Conservation (phyloP, 305 asterid genomes). For the Plantago coronopus region DNA sequence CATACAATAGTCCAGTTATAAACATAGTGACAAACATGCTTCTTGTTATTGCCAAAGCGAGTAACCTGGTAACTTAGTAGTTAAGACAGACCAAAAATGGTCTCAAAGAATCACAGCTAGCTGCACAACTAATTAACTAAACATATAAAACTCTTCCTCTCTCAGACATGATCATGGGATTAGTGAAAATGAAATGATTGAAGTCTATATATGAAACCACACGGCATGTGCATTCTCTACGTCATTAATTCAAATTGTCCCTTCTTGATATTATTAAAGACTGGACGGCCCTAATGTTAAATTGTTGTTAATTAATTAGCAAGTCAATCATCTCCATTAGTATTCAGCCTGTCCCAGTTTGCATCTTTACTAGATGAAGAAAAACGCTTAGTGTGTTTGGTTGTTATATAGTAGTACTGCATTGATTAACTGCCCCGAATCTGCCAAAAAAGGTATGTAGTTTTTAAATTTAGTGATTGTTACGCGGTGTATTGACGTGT, state of each 20-base stretch:
- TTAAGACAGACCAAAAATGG: no score
- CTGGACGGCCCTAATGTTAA: neutral
- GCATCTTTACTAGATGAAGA: neutral
- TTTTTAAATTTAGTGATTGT: neutral
- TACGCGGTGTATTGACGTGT: neutral
- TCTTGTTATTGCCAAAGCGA: conserved; percentile 6
- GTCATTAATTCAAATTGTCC: no score
- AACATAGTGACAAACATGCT: neutral
- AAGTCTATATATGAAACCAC: no score
- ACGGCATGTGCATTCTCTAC: no score
- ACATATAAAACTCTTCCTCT: no score
- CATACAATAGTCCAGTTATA: no score
- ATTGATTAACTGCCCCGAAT: neutral
- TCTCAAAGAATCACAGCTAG: no score
- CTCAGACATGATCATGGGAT: no score
- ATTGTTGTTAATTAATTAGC: neutral
- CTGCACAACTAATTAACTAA: no score
- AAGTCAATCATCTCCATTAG: neutral
- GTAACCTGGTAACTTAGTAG: no score
- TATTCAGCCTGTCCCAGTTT: neutral
- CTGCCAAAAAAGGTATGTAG: neutral
- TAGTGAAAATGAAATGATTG: no score
- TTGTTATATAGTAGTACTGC: neutral
- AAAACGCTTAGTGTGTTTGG: neutral
- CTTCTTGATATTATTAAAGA: neutral